Evolutionary conservation across 2,329 filamentous ascomycete species (phyloP), one percentile per base, ranked within the genome.

Genomic region (Pseudogymnoascus sp.): DNA sequence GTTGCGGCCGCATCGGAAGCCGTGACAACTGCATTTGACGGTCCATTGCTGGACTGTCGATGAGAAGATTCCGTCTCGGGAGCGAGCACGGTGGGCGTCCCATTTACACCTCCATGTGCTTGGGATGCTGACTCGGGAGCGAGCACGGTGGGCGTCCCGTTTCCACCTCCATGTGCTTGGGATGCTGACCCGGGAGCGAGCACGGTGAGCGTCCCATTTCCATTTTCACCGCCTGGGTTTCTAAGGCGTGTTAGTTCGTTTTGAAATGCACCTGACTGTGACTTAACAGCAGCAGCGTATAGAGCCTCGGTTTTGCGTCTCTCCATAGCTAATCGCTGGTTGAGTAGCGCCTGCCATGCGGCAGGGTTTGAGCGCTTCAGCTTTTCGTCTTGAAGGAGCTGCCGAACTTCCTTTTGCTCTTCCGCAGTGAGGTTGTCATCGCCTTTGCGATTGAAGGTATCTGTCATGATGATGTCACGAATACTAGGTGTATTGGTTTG

Each of bases 381-480:
- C 14, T 70, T 60, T 55, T 69, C 66, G 19, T 80, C 74, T 35
- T 72, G 68, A 6, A 78, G 66, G 59, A 78, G 72, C 41, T 76
- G 66, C 33, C 81, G 77, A 0, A 84, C 83, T 52, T 86, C 81
- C 45, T 74, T 76, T 8, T 78, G 72, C 65, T 92, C 88, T 60
- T 88, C 84, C 0, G 78, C 76, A 0, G 84, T 86, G 21, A 92
- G 73, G 11, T 80, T 79, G 59, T 86, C 84, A 10, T 82, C 75
- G 63, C 89, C 87, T 66, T 92, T 87, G 66, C 84, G 80, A 66
- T 89, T 86, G 66, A 91, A 91, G 0, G 87, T 87, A 67, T 93
- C 88, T 0, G 87, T 89, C 39, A 87, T 81, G 2, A 83, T 79
- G 62, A 93, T 85, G 1, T 76, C 76, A 11, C 78, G 74, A 58